A percentile compares a stretch with the other conserved stretches of the same genome.
These are phyloP conservation scores for Coemansia sp. DNA, from an alignment of 192 early-diverging fungal species.

Conservation along the genomic window DNA sequence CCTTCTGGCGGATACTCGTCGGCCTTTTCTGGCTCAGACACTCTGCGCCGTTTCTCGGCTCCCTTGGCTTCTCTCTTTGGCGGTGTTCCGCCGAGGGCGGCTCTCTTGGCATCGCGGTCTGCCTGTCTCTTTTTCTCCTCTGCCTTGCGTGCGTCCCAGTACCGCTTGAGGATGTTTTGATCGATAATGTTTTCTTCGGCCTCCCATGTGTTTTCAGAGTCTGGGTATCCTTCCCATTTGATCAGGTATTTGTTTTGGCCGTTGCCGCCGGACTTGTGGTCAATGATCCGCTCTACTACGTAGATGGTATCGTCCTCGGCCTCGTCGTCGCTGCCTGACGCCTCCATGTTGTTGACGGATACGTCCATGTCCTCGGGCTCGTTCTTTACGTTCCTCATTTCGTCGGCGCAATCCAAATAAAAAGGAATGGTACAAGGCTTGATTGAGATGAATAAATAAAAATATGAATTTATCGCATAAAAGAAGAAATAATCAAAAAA, in stretches of 20 bases:
- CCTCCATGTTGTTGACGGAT: too few species aligned
- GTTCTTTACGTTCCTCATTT: not conserved
- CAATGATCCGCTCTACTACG: conserved; percentile 18
- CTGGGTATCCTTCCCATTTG: conserved; percentile 55
- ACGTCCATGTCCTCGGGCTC: not conserved
- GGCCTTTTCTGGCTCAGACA: not conserved
- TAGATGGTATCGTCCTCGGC: conserved; percentile 19
- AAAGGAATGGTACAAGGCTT: too few species aligned
- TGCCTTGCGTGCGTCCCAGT: conserved; percentile 21
- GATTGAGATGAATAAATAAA: not conserved
- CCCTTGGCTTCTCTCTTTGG: too few species aligned
- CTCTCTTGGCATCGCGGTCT: conserved; percentile 4
- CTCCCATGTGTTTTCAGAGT: conserved; percentile 58
- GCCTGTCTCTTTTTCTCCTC: too few species aligned
- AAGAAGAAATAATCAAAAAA: not conserved
- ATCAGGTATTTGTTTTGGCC: conserved; percentile 40
- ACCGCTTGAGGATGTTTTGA: conserved; percentile 26
- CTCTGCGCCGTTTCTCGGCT: conserved; percentile 26
- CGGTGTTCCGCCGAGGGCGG: not conserved
- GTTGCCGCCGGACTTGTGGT: conserved; percentile 5
- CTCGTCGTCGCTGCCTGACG: conserved; percentile 6
- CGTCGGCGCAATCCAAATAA: not conserved
- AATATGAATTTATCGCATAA: not conserved
- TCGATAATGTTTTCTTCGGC: conserved; percentile 52
- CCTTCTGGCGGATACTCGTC: not conserved